Percentiles rank a stretch among this genome's conserved stretches.
Conservation (phyloP, 257 asterid genomes). For the Echites panduratus region DNA sequence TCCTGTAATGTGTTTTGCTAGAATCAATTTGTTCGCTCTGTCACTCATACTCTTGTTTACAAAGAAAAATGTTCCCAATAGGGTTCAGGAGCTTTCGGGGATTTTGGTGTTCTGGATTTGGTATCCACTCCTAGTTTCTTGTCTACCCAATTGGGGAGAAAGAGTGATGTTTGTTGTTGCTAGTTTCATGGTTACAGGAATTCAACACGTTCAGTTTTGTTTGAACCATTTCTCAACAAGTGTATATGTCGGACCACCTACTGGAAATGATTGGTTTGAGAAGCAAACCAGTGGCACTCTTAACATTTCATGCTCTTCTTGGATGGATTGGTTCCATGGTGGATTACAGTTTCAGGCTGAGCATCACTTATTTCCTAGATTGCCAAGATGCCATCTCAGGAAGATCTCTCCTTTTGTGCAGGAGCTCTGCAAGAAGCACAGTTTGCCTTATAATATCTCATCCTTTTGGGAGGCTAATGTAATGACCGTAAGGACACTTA, state of each 20-base stretch:
- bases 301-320: conserved; percentile 47
- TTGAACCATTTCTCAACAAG: conserved; percentile 70
- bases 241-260: conserved; percentile 61
- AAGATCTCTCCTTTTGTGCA: conserved; percentile 58
- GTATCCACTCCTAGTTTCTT: conserved; percentile 76
- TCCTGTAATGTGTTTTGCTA: conserved; percentile 79
- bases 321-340: conserved; percentile 99
- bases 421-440: conserved; percentile 83
- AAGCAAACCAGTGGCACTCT: conserved; percentile 72
- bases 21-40: conserved; percentile 66
- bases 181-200: conserved; percentile 54
- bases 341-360: conserved; percentile 83
- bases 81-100: conserved; percentile 54
- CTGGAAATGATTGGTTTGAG: conserved; percentile 83
- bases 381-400: conserved; percentile 71
- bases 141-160: conserved; percentile 61
- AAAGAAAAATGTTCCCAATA: conserved; percentile 40
- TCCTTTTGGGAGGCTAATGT: conserved; percentile 70
- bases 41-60: conserved; percentile 50
- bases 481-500: conserved; percentile 47
- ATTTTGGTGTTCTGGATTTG: conserved; percentile 71
- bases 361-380: conserved; percentile 79
- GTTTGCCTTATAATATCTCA: conserved; percentile 50
- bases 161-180: conserved; percentile 44
- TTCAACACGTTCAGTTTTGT: conserved; percentile 78